Base-by-base conservation (phyloP, 352 stramenopile genomes). In the Phytophthora tentaculata region DNA sequence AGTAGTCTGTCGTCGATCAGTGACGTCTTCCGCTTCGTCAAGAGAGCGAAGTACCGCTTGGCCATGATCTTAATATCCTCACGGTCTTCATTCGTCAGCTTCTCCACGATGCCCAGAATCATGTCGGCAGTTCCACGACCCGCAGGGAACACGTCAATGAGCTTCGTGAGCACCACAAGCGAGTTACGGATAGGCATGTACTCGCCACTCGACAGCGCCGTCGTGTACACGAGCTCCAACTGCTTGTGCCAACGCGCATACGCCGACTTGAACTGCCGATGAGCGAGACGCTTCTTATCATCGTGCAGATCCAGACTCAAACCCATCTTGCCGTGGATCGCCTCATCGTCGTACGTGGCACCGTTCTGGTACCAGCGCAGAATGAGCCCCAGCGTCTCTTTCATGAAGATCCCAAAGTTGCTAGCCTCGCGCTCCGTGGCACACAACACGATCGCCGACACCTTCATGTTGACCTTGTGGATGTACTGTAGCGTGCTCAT, bases 21-120 rank as follows among this genome's bases (percentile, higher is more conserved):
- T 2, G 86, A 81, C 2, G 61, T 47, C 57, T 92, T 92, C 35
- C 85, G 76, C 66, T 95, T 94, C 20, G 84, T 92, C 19, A 97
- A 65, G 19, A 97, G 63, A 32, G 86, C 86, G 58, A 81, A 92
- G 69, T 97, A 97, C 7, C 89, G 84, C 56, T 90, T 90, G 16
- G 89, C 88, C 89, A 97, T 97, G 49, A 95, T 94, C 76, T 97
- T 95, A 41, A 97, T 88, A 61, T 97, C 89, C 65, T 96, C 87
- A 10, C 84, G 82, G 7, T 95, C 84, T 62, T 97, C 88, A n/a
- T 88, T 74, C 22, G 80, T 95, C 2, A 96, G 69, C 16, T 54
- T 70, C 41, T 94, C 81, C 19, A 95, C 80, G 8, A 91, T 82
- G 22, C 68, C 71, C n/a, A 94, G 56, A 59, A 96, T 65, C 37